These are phyloP conservation scores for Nicotiana otophora DNA, from an alignment of 257 asterid species.

Conservation along the genomic window DNA sequence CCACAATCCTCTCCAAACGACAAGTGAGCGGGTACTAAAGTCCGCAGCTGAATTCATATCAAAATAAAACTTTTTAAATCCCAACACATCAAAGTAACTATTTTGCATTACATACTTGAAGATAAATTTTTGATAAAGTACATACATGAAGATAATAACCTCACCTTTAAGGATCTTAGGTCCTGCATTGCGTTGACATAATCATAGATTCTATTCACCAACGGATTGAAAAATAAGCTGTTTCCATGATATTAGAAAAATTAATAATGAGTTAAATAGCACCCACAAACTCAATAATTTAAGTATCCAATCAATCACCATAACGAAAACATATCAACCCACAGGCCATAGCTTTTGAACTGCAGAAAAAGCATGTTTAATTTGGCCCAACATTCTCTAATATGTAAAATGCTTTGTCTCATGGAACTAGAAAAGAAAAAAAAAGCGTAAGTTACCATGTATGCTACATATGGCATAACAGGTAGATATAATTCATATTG, in stretches of 20 bases:
- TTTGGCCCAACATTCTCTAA: neutral
- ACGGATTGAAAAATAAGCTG: slow-evolving; percentile 91
- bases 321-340: neutral
- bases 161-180: slow-evolving; percentile 61
- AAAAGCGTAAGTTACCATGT: neutral
- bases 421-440: neutral
- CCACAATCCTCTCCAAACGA: slow-evolving; percentile 90
- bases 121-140: neutral
- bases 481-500: neutral
- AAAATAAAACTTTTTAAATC: slow-evolving; percentile 10
- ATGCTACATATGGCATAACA: neutral
- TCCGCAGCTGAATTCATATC: slow-evolving; percentile 59
- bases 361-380: neutral
- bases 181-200: slow-evolving; percentile 67
- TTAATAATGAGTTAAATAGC: slow-evolving; percentile 20
- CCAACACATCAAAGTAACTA: neutral
- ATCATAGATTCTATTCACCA: slow-evolving; percentile 54
- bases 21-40: slow-evolving; percentile 63
- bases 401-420: neutral
- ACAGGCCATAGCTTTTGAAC: neutral
- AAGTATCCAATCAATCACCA: neutral
- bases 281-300: neutral
- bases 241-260: slow-evolving; percentile 26
- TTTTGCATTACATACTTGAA: neutral
- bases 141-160: neutral